Evolutionary conservation across 1,139 yeast genomes (phyloP).

Genomic region (Tardiomyces depauwii): DNA sequence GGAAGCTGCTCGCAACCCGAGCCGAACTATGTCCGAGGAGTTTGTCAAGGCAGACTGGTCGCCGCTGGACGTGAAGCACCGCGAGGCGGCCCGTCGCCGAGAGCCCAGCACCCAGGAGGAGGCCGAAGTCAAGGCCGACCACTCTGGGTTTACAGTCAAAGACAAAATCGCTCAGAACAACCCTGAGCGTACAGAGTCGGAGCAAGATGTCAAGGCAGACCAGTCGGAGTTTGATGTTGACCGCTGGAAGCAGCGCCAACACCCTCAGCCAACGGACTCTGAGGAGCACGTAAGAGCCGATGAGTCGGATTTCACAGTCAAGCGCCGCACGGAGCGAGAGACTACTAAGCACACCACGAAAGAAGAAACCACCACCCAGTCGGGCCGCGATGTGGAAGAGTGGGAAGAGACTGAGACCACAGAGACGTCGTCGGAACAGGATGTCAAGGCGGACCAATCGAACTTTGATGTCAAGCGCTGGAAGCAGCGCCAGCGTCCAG

Average conservation of each 20-base stretch:
- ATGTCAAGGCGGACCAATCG: constrained; percentile 11
- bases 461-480: not conserved
- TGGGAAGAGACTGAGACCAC: no score
- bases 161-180: constrained; percentile 1
- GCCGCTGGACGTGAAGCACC: constrained; percentile 1
- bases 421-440: constrained; percentile 6
- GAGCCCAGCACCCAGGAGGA: constrained; percentile 1
- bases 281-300: constrained; percentile 13
- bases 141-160: not conserved
- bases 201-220: constrained; percentile 10
- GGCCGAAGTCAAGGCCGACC: not conserved
- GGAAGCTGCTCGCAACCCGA: not conserved
- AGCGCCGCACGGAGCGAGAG: not conserved
- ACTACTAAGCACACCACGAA: not conserved
- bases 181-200: constrained; percentile 10
- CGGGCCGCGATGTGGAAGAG: no score
- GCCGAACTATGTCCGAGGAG: constrained; percentile 10
- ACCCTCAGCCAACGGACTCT: not conserved
- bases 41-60: constrained; percentile 10
- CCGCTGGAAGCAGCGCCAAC: constrained; percentile 5
- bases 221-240: constrained; percentile 1
- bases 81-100: not conserved
- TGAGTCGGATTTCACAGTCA: not conserved
- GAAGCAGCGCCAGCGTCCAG: not conserved
- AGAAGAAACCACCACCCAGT: not conserved